Conservation (phyloP, 2,329 filamentous ascomycete species). For the Claviceps maximensis region DNA sequence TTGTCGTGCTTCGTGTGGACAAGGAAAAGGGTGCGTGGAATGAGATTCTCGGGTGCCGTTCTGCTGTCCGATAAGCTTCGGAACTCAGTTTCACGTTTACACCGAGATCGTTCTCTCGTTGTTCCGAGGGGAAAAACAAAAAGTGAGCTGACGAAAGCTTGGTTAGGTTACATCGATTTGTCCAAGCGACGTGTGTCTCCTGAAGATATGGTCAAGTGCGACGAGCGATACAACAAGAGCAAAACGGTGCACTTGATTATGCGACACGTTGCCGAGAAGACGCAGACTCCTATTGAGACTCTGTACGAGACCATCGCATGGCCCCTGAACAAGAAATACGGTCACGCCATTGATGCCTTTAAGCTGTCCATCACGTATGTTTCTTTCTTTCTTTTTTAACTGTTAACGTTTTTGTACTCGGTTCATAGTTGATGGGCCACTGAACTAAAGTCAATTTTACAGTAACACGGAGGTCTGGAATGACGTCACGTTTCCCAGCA, state of each 20-base stretch:
- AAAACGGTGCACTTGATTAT: constrained; percentile 99
- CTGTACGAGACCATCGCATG: constrained; percentile 92
- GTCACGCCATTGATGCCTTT: constrained; percentile 93
- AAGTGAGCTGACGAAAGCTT: constrained; percentile 13
- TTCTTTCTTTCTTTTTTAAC: neutral
- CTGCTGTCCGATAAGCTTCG: neutral
- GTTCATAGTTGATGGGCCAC: neutral
- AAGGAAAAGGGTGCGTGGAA: constrained; percentile 75
- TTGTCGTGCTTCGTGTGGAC: constrained; percentile 95
- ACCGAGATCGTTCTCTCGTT: neutral
- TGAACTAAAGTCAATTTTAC: neutral
- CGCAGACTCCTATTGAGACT: constrained; percentile 80
- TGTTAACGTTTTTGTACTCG: neutral
- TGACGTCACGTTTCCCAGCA: constrained; percentile 77
- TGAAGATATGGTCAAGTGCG: constrained; percentile 95
- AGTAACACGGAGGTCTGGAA: constrained; percentile 94
- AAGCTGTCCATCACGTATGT: constrained; percentile 94
- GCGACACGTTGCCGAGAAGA: constrained; percentile 97
- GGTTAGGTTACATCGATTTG: constrained; percentile 77
- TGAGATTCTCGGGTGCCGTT: neutral
- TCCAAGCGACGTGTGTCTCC: constrained; percentile 96
- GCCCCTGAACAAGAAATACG: constrained; percentile 96
- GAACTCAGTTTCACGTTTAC: too few relatives aligned
- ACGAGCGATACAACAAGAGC: constrained; percentile 99
- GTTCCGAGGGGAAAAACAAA: neutral